phyloP scores from a whole-genome alignment of 345 rosid genomes.

The Anastatica hierochuntica region DNA sequence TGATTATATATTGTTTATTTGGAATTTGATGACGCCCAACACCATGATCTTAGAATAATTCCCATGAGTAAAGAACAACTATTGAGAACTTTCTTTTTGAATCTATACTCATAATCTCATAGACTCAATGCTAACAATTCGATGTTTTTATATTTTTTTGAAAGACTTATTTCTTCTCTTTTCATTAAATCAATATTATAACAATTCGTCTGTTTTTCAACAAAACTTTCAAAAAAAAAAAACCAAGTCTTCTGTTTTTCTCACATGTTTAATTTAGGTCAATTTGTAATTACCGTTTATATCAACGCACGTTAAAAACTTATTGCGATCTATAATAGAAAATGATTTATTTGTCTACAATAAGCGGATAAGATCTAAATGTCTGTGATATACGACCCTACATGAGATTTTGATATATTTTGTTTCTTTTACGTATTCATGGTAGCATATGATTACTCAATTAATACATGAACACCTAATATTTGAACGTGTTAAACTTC shows the following conservation, averaged over 20 bases:
- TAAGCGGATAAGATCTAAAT: slow-evolving; percentile 15
- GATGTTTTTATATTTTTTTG: neutral
- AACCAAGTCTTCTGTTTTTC: too few species aligned
- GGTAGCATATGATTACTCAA: slow-evolving; percentile 11
- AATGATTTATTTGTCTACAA: neutral
- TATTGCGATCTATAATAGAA: neutral
- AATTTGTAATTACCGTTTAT: slow-evolving; percentile 1
- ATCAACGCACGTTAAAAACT: neutral
- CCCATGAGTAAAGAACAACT: neutral
- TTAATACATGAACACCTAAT: too few species aligned
- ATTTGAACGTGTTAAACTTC: too few species aligned
- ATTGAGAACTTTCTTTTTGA: neutral
- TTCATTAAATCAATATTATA: neutral
- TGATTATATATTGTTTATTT: slow-evolving; percentile 7
- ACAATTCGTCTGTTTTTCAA: neutral
- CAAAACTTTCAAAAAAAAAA: too few species aligned
- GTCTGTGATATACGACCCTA: slow-evolving; percentile 18
- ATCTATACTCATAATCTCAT: slow-evolving; percentile 10
- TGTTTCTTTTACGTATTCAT: slow-evolving; percentile 9
- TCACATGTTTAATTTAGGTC: neutral
- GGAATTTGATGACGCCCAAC: slow-evolving; percentile 26
- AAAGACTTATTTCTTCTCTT: neutral
- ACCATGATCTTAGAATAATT: slow-evolving; percentile 18
- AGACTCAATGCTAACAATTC: neutral
- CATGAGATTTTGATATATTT: slow-evolving; percentile 18